phyloP scores from a whole-genome alignment of 2,329 filamentous ascomycete species.

The Laburnicola sp. region DNA sequence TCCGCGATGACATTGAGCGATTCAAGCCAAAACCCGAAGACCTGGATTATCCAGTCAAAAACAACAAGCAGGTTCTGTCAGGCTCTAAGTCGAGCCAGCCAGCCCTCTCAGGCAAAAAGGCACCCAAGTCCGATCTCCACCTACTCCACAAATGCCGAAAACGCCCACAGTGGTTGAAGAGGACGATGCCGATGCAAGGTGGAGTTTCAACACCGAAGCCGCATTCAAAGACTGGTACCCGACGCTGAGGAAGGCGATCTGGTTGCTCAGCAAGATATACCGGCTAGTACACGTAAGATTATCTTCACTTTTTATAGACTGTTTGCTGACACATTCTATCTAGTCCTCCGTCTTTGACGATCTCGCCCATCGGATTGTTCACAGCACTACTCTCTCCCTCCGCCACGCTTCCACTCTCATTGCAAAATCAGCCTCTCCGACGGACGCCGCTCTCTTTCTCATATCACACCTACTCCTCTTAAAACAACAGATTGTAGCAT shows the following conservation, averaged over 20 bases:
- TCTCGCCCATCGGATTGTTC: slow-evolving; percentile 78
- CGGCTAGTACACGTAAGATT: slow-evolving; percentile 65
- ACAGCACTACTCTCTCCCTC: slow-evolving; percentile 84
- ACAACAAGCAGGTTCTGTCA: slow-evolving; percentile 49
- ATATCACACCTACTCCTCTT: slow-evolving; percentile 92
- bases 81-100: slow-evolving; percentile 48
- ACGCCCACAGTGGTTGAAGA: slow-evolving; percentile 55
- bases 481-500: slow-evolving; percentile 93
- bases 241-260: slow-evolving; percentile 67
- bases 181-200: slow-evolving; percentile 56
- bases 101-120: slow-evolving; percentile 58
- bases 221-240: slow-evolving; percentile 67
- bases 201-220: slow-evolving; percentile 60
- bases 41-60: slow-evolving; percentile 63
- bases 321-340: slow-evolving; percentile 8
- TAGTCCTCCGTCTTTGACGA: slow-evolving; percentile 72
- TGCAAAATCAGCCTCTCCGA: slow-evolving; percentile 63
- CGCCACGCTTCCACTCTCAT: slow-evolving; percentile 75
- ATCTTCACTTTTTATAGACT: neutral
- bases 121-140: slow-evolving; percentile 44
- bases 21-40: slow-evolving; percentile 68
- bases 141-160: slow-evolving; percentile 49
- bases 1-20: slow-evolving; percentile 68
- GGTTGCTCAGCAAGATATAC: slow-evolving; percentile 70
- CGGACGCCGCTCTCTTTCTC: slow-evolving; percentile 87